Percentiles rank a stretch among this genome's conserved stretches.
These are phyloP conservation scores for Cercospora citrullina DNA, from an alignment of 2,329 filamentous ascomycete genomes.

Conservation along the genomic window DNA sequence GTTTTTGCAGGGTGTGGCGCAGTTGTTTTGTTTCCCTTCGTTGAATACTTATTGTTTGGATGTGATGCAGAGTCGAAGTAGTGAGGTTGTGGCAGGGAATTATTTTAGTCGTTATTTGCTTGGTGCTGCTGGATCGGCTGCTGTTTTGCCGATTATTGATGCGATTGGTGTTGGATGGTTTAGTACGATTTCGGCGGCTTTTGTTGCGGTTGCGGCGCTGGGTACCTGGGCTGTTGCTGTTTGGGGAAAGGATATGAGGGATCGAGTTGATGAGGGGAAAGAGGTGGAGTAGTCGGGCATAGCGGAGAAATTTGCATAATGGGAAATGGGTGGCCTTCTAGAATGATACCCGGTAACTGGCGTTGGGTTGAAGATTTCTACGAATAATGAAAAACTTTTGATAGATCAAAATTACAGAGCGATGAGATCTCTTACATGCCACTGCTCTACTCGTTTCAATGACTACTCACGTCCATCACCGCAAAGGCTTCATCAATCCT, in stretches of 20 bases:
- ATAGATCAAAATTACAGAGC: background rate
- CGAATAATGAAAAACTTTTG: background rate
- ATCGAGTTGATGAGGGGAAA: conserved; percentile 24
- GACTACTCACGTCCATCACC: background rate
- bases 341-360: background rate
- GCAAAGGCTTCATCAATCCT: conserved; percentile 27
- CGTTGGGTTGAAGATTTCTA: background rate
- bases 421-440: background rate
- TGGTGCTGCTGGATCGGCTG: conserved; percentile 68
- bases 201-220: conserved; percentile 51
- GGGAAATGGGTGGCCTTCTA: background rate
- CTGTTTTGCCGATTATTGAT: conserved; percentile 72
- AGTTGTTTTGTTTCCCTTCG: conserved; percentile 73
- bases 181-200: conserved; percentile 65
- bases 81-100: conserved; percentile 73
- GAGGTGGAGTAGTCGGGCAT: conserved; percentile 16
- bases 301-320: background rate
- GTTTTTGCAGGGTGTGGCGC: conserved; percentile 72
- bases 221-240: conserved; percentile 49
- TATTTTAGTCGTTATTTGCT: conserved; percentile 77
- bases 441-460: background rate
- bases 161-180: conserved; percentile 80
- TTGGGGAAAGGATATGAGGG: conserved; percentile 30
- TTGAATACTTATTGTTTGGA: conserved; percentile 81
- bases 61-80: conserved; percentile 69